phyloP scores from a whole-genome alignment of 1,284 basidiomycete genomes.

The Mycosarcoma mackinlayi region DNA sequence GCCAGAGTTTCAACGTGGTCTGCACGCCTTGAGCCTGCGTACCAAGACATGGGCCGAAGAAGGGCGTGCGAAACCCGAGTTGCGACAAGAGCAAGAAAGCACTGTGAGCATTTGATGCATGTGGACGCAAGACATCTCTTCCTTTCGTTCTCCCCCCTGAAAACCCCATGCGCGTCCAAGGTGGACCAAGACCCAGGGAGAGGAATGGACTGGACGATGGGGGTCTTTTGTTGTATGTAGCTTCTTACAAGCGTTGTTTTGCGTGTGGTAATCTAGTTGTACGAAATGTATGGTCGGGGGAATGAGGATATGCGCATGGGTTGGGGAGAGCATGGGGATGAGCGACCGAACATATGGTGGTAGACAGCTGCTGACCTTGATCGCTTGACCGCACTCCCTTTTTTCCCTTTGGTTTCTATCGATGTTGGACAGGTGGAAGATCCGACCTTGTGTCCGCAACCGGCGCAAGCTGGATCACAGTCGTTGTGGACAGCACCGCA shows the following conservation, averaged over 20 bases:
- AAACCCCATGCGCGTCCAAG: too few relatives aligned
- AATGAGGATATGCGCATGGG: neutral
- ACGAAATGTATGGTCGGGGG: too few relatives aligned
- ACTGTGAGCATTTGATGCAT: slow-evolving; percentile 38
- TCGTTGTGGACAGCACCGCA: slow-evolving; percentile 39
- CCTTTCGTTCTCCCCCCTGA: too few relatives aligned
- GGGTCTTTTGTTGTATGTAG: too few relatives aligned
- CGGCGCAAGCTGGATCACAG: neutral
- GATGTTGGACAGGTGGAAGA: slow-evolving; percentile 11
- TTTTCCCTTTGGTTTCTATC: neutral
- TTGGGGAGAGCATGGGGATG: neutral
- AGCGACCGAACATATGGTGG: too few relatives aligned
- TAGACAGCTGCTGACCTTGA: too few relatives aligned
- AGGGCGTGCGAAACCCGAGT: slow-evolving; percentile 11
- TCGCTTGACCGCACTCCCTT: too few relatives aligned
- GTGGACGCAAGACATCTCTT: neutral
- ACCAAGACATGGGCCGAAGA: slow-evolving; percentile 63
- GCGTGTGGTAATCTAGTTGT: too few relatives aligned
- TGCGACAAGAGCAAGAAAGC: slow-evolving; percentile 2
- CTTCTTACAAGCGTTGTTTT: too few relatives aligned
- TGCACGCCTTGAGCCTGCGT: slow-evolving; percentile 63
- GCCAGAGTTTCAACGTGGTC: slow-evolving; percentile 60
- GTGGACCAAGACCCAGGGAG: too few relatives aligned
- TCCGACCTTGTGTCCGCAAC: slow-evolving; percentile 12
- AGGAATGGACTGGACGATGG: too few relatives aligned